Conservation (phyloP, 1,284 basidiomycete species). For the Cryptococcus sp. region DNA sequence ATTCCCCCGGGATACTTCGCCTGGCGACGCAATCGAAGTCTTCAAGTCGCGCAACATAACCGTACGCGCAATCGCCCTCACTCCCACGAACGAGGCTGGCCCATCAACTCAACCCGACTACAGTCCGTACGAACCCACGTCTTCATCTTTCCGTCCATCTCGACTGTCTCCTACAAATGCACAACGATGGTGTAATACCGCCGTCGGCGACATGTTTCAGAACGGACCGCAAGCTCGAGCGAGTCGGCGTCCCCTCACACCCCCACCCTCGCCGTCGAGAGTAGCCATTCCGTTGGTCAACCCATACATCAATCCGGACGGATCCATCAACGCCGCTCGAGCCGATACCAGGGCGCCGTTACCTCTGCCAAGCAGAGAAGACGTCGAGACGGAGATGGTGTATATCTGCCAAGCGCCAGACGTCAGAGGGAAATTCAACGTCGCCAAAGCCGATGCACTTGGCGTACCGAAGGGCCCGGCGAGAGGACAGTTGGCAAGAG, state of each 20-base stretch:
- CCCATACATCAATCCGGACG: conserved; percentile 15
- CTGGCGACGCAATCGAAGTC: conserved; percentile 22
- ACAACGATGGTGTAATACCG: conserved; percentile 29
- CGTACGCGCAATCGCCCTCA: conserved; percentile 36
- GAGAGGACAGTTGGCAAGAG: conserved; percentile 53
- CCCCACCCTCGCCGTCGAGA: conserved; percentile 1
- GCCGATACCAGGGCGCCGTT: conserved; percentile 29
- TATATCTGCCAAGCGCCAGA: conserved; percentile 78
- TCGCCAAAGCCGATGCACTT: conserved; percentile 64
- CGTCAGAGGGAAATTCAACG: conserved; percentile 84
- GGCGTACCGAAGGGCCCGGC: conserved; percentile 66
- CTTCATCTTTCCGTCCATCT: conserved; percentile 12
- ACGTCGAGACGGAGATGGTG: conserved; percentile 47
- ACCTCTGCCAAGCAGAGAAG: conserved; percentile 28
- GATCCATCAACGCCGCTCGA: conserved; percentile 12
- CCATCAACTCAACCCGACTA: neutral
- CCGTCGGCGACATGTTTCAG: conserved; percentile 36
- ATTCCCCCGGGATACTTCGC: conserved; percentile 10
- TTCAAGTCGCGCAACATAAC: conserved; percentile 31
- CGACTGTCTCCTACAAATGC: conserved; percentile 21
- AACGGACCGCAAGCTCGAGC: conserved; percentile 12
- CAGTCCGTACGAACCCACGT: conserved; percentile 6
- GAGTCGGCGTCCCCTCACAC: conserved; percentile 4
- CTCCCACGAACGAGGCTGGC: conserved; percentile 6
- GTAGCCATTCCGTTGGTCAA: neutral